Base-by-base conservation (phyloP, 176 grass and related monocot species). In the Oryza coarctata region DNA sequence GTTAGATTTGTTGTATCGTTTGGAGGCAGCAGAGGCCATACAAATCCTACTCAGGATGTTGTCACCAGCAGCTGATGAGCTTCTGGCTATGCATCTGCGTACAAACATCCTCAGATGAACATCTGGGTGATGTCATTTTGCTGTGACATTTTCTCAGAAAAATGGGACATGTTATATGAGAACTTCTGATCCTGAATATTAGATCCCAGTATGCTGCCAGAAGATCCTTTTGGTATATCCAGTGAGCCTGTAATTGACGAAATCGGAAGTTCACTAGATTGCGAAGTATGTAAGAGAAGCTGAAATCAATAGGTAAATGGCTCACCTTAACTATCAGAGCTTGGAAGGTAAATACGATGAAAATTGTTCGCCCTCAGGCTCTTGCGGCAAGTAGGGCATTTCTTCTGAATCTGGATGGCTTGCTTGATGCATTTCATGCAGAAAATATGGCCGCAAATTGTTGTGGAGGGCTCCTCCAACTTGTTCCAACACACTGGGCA, bases 361-460 rank as follows among this genome's bases (percentile, higher is more conserved):
- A 85, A 83, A 66, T 86, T 92, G 58, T 83, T 95, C 35, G 76
- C 62, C 25, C 26, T 92, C 33, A 95, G 68, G 60, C 76, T 80
- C 89, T 64, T 92, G 70, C 93, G 82, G 80, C 93, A 99, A 34
- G 89, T 99, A 18, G 93, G 93, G 5, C 97, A 99, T 90, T 87
- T 99, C 89, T 99, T 99, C 50, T 99, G 93, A 79, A 77, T 7
- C 65, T 92, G 73, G 36, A 99, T 94, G 47, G 93, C 85, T 43
- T 88, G 32, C 64, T 88, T 95, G 22, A 96, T 99, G 83, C 97
- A 99, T n/a, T 34, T 71, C 1, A 80, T 13, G 75, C 97, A 95
- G 77, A 95, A 99, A 50, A 99, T 79, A 85, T 96, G 97, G 20
- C 97, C 93, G 58, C 97, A 99, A 70, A 84, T 90, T 13, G 97